Base-by-base conservation (phyloP, 2,329 filamentous ascomycete species). In the Clarireedia monteithiana region DNA sequence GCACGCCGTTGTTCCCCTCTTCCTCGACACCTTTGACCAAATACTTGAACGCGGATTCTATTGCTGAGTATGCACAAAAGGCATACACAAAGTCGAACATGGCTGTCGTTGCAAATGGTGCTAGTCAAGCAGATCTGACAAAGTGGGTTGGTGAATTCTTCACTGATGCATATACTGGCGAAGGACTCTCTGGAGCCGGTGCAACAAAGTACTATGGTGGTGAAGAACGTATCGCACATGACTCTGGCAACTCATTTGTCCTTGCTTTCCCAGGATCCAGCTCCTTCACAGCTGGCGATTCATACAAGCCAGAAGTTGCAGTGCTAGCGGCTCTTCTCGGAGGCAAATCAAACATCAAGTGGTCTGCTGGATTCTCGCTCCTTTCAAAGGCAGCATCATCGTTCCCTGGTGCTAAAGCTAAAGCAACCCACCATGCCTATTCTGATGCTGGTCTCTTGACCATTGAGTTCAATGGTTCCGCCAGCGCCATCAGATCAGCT, bases 121-220 rank as follows among this genome's bases (percentile, higher is more conserved):
- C 91, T 62, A 84, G 85, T 64, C 79, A 89, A 64, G 76, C 79
- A 57, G 84, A 88, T 61, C 77, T 97, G 63, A 81, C 82, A 68
- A 95, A 94, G 77, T 97, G 92, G 91, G 85, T 95, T 61, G 83
- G 85, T 69, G 84, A 95, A 71, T 96, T 96, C 82, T 97, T 99
- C 80, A 83, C 84, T 71, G 78, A 80, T 58, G 78, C 88, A 50
- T 80, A 85, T 57, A 71, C 77, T 64, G 73, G 78, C 61, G 70
- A 80, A 60, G 72, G 74, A 73, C 75, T 68, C 75, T 78, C 67
- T 61, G 80, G 83, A 70, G 75, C 77, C 60, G 74, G 82, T 63
- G 78, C 87, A 62, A 82, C 84, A 71, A 94, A 91, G 75, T 99
- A 97, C 84, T 88, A 84, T 69, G 94, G 94, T 72, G 95, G 94